A percentile compares a stretch with the other conserved stretches of the same genome.
Conservation (phyloP, 1,284 basidiomycete genomes). For the Microbotryum scabiosae region DNA sequence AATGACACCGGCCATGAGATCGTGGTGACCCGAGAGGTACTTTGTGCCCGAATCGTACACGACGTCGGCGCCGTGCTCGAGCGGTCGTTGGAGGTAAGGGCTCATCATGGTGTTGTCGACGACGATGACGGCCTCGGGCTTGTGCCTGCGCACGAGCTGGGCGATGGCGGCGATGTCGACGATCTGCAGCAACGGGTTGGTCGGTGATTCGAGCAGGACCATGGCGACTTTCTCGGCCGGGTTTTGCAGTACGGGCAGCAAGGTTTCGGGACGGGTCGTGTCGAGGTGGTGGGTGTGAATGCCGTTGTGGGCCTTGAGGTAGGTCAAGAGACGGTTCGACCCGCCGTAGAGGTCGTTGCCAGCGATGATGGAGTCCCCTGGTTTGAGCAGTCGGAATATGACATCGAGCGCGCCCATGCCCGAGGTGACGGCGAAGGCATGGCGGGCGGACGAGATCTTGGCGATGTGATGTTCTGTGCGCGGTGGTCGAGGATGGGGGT, state of each 20-base stretch:
- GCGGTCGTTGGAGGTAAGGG: slow-evolving; percentile 89
- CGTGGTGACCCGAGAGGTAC: slow-evolving; percentile 96
- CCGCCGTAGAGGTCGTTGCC: slow-evolving; percentile 93
- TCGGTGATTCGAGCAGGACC: slow-evolving; percentile 94
- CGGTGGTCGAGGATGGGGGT: background rate
- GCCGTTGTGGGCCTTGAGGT: slow-evolving; percentile 76
- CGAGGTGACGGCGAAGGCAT: slow-evolving; percentile 85
- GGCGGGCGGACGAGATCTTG: slow-evolving; percentile 78
- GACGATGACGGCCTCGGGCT: slow-evolving; percentile 70
- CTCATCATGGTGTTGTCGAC: slow-evolving; percentile 99
- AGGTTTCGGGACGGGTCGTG: slow-evolving; percentile 63
- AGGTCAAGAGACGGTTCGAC: slow-evolving; percentile 82
- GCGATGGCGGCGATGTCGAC: slow-evolving; percentile 78
- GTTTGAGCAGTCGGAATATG: slow-evolving; percentile 86
- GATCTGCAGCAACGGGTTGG: slow-evolving; percentile 94
- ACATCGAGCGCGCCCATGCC: slow-evolving; percentile 98
- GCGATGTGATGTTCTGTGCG: slow-evolving; percentile 80
- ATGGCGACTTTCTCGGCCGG: slow-evolving; percentile 67
- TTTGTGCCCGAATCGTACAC: slow-evolving; percentile 98
- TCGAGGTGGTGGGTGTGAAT: slow-evolving; percentile 90
- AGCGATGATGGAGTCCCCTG: slow-evolving; percentile 88
- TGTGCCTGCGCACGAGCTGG: slow-evolving; percentile 66
- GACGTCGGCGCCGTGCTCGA: slow-evolving; percentile 91
- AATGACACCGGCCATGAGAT: slow-evolving; percentile 95
- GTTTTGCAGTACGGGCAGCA: slow-evolving; percentile 58